Conservation (phyloP, 805 yeast species). For the Teunomyces aglyptinius region DNA sequence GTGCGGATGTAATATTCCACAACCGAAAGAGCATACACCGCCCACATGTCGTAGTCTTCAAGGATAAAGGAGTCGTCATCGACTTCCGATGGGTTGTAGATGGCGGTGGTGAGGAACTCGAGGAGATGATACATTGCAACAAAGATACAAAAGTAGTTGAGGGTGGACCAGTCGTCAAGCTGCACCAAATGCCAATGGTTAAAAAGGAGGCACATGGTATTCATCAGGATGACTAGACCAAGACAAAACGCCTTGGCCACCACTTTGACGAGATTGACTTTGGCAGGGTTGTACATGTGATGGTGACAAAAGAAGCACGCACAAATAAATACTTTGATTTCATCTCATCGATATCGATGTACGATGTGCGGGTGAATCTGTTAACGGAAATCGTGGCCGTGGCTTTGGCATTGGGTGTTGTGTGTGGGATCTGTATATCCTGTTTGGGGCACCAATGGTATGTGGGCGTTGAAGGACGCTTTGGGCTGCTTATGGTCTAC, state of each 20-base stretch:
- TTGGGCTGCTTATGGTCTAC: slow-evolving; percentile 12
- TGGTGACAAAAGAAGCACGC: not conserved
- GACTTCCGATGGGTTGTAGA: slow-evolving; percentile 63
- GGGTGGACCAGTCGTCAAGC: not conserved
- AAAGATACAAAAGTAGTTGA: slow-evolving; percentile 4
- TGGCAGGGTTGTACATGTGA: slow-evolving; percentile 22
- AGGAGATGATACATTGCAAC: slow-evolving; percentile 62
- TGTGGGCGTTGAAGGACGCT: not conserved
- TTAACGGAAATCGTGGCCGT: slow-evolving; percentile 19
- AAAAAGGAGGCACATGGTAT: slow-evolving; percentile 7
- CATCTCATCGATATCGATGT: slow-evolving; percentile 6
- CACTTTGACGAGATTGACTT: slow-evolving; percentile 30
- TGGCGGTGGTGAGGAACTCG: slow-evolving; percentile 80
- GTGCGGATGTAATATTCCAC: slow-evolving; percentile 11
- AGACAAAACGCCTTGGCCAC: slow-evolving; percentile 31
- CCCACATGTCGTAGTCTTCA: slow-evolving; percentile 20
- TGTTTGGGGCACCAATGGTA: not conserved
- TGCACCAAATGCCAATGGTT: slow-evolving; percentile 1
- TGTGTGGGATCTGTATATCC: slow-evolving; percentile 9
- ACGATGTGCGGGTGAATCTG: slow-evolving; percentile 16
- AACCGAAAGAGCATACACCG: slow-evolving; percentile 13
- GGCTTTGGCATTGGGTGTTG: slow-evolving; percentile 17
- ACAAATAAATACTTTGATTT: not conserved
- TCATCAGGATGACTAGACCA: slow-evolving; percentile 25
- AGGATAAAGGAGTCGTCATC: slow-evolving; percentile 52